These are phyloP conservation scores for Serendipita sp. DNA, from an alignment of 768 basidiomycete species.

Conservation along the genomic window DNA sequence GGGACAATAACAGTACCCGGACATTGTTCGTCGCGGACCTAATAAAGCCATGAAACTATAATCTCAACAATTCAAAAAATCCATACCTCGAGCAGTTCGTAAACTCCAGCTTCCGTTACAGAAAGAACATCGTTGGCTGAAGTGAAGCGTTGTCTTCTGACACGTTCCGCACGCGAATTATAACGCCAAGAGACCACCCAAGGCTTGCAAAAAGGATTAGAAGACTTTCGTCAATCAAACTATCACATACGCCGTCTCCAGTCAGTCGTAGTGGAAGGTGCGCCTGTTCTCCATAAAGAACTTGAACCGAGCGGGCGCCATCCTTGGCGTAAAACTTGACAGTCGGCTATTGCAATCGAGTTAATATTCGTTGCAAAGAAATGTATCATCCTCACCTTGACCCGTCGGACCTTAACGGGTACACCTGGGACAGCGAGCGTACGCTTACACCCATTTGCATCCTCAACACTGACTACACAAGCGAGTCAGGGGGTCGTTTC, in stretches of 20 bases:
- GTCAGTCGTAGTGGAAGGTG: conserved; percentile 71
- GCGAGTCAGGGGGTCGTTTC: no score
- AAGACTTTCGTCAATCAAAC: conserved; percentile 2
- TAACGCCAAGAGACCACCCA: conserved; percentile 71
- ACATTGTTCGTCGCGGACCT: conserved; percentile 78
- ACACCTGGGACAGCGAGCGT: conserved; percentile 59
- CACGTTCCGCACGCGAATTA: conserved; percentile 25
- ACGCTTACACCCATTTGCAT: conserved; percentile 75
- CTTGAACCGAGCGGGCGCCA: conserved; percentile 37
- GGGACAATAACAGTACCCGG: conserved; percentile 49
- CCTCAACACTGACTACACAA: conserved; percentile 60
- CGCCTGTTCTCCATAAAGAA: conserved; percentile 59
- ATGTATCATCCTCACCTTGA: conserved; percentile 36
- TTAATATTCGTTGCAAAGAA: background rate
- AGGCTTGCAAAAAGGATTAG: conserved; percentile 35
- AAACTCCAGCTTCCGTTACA: conserved; percentile 60
- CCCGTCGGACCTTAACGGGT: conserved; percentile 66
- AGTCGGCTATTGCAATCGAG: conserved; percentile 42
- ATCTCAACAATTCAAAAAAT: background rate
- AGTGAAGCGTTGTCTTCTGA: conserved; percentile 27
- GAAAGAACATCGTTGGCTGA: conserved; percentile 56
- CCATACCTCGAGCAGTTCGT: conserved; percentile 54
- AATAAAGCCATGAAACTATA: conserved; percentile 2
- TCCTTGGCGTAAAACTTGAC: conserved; percentile 67
- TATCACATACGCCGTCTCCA: conserved; percentile 61